Evolutionary conservation across 441 rosid species (phyloP), one percentile per base, ranked within the genome.

Genomic region (Metrosideros polymorpha): DNA sequence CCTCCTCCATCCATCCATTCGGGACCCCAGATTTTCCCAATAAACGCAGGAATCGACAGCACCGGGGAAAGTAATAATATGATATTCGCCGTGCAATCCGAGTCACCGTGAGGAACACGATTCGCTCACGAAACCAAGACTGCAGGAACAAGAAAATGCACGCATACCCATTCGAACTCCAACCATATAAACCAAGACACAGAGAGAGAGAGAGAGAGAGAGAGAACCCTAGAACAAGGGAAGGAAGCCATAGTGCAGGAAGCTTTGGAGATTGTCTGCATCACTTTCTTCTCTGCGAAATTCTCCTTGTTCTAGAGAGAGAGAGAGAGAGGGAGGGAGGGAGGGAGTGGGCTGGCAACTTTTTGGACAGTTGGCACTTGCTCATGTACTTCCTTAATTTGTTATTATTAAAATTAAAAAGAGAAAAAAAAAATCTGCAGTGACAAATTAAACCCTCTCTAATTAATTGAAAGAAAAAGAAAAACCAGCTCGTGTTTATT

Each of bases 161-260:
- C 14, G 43, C 43, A 50, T 22, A 12, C 8, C 42, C 45, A 7
- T 10, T 0, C 52, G 15, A 2, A 9, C 27, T 25, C 43, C 55
- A 45, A 13, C 7, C 57, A 12, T n/a, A 27, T 71, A 54, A 43
- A 6, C 6, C 8, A 2, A 7, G 29, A 56, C 6, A 22, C 42
- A 35, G 14, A 56, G 47, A n/a, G 45, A 32, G 43, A 18, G 77
- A 5, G 79, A 9, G 12, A 55, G 59, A 30, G 52, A 24, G 54
- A 87, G 52, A 52, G 24, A 86, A 97, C 98, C 96, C 91, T 92
- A 43, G 98, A 89, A 90, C 96, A 90, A 88, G 95, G 92, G 86
- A 95, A 86, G 91, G 95, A 92, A 87, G 99, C 92, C 96, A 94
- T 92, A 82, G 95, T 93, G 85, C 92, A 94, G 84, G 99, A 97